Evolutionary conservation across 2,329 filamentous ascomycete genomes (phyloP).

Genomic region (Alternaria sp.): DNA sequence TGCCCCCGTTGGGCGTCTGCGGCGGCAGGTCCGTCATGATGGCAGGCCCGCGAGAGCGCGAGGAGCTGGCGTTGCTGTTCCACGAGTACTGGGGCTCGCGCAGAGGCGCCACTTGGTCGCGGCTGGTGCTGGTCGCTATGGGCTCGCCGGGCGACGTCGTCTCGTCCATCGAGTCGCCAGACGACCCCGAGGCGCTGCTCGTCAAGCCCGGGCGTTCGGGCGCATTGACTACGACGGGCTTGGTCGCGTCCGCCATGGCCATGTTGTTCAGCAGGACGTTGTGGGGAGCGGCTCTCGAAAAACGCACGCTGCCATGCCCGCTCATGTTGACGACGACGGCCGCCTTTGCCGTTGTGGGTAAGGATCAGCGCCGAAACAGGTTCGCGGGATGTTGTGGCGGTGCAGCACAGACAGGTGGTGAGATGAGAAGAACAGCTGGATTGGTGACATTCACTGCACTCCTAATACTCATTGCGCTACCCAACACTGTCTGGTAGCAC

Average conservation of each 20-base stretch:
- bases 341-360: slow-evolving; percentile 9
- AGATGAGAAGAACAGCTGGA: background rate
- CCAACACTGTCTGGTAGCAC: background rate
- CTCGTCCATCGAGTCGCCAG: slow-evolving; percentile 48
- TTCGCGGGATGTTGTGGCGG: slow-evolving; percentile 17
- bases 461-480: background rate
- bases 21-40: slow-evolving; percentile 39
- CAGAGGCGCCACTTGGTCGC: slow-evolving; percentile 44
- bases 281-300: slow-evolving; percentile 26
- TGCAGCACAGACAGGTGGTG: background rate
- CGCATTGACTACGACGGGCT: slow-evolving; percentile 40
- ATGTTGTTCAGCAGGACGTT: slow-evolving; percentile 19
- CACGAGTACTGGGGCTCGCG: slow-evolving; percentile 30
- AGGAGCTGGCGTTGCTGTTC: slow-evolving; percentile 25
- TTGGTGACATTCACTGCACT: too few species aligned
- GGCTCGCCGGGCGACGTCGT: slow-evolving; percentile 39
- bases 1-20: slow-evolving; percentile 31
- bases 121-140: slow-evolving; percentile 16
- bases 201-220: slow-evolving; percentile 24
- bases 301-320: slow-evolving; percentile 36
- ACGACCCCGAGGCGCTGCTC: slow-evolving; percentile 51
- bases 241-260: slow-evolving; percentile 35
- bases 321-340: slow-evolving; percentile 24
- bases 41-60: slow-evolving; percentile 32
- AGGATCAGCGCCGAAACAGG: slow-evolving; percentile 13